phyloP scores from a whole-genome alignment of 2,329 filamentous ascomycete genomes.

The Alternaria infectoria region DNA sequence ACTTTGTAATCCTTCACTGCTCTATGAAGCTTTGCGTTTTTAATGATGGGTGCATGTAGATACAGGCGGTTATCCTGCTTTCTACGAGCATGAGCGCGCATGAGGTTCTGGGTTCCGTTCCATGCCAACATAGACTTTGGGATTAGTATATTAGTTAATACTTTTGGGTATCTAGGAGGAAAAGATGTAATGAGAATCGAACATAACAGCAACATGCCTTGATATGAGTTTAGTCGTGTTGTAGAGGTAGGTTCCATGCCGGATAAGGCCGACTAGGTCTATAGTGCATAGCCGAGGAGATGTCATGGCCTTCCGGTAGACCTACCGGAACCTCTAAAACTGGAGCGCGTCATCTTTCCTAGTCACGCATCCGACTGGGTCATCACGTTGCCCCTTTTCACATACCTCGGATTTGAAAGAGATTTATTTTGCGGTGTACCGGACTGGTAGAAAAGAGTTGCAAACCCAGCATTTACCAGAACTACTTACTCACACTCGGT shows the following conservation, averaged over 20 bases:
- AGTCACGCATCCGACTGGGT: background rate
- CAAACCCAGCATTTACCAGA: background rate
- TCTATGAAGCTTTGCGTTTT: background rate
- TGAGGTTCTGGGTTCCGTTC: background rate
- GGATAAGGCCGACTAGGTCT: background rate
- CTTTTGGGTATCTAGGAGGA: background rate
- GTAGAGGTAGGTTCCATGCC: background rate
- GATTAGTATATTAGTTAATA: background rate
- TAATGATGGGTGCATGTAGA: conserved; percentile 21
- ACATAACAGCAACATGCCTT: background rate
- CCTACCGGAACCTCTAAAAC: background rate
- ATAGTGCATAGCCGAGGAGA: conserved; percentile 1
- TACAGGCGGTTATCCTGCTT: background rate
- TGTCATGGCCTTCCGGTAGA: background rate
- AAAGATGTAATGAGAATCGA: background rate
- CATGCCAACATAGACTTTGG: background rate
- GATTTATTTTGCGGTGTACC: rapidly evolving
- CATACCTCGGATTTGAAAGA: background rate
- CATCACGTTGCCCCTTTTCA: rapidly evolving
- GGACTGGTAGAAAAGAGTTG: background rate
- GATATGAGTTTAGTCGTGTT: background rate
- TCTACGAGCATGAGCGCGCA: background rate
- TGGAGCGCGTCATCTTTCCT: background rate
- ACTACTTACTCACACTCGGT: background rate
- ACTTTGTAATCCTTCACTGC: background rate